Conservation (phyloP, 352 stramenopile species). For the Globisporangium irregulare region DNA sequence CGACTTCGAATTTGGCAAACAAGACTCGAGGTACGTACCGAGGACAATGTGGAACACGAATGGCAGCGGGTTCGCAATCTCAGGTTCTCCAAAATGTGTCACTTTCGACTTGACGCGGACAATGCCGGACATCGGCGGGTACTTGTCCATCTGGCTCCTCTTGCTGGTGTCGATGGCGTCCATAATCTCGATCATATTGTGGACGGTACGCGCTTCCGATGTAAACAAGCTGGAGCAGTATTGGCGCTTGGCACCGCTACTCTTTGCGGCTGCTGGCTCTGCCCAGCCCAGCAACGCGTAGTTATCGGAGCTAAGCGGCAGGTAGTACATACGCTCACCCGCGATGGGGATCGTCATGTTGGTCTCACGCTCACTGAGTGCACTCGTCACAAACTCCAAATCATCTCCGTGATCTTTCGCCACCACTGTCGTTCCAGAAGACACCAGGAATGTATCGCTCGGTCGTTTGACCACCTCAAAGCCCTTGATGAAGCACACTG, state of each 20-base stretch:
- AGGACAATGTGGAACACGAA: conserved; percentile 68
- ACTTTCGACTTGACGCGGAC: conserved; percentile 60
- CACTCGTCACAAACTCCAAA: conserved; percentile 37
- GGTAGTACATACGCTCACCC: conserved; percentile 52
- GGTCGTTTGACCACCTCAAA: conserved; percentile 7
- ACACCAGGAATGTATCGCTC: conserved; percentile 4
- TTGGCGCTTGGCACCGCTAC: background rate
- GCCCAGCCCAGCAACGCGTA: conserved; percentile 41
- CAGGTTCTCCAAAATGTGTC: conserved; percentile 41
- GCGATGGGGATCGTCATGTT: conserved; percentile 35
- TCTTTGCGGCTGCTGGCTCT: background rate
- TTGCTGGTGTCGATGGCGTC: conserved; percentile 13
- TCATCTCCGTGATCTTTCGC: conserved; percentile 8
- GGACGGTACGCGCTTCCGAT: conserved; percentile 16
- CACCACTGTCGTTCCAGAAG: background rate
- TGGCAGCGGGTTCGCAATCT: conserved; percentile 45
- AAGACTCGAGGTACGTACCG: conserved; percentile 20
- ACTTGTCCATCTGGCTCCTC: background rate
- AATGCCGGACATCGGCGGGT: conserved; percentile 43
- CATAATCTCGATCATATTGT: conserved; percentile 22
- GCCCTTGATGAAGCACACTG: conserved; percentile 24
- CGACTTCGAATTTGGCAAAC: background rate
- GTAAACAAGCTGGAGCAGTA: conserved; percentile 30
- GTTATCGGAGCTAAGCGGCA: conserved; percentile 49
- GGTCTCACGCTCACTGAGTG: conserved; percentile 35